These are phyloP conservation scores for Neurospora sublineolata DNA, from an alignment of 495 filamentous ascomycete species.

Conservation along the genomic window DNA sequence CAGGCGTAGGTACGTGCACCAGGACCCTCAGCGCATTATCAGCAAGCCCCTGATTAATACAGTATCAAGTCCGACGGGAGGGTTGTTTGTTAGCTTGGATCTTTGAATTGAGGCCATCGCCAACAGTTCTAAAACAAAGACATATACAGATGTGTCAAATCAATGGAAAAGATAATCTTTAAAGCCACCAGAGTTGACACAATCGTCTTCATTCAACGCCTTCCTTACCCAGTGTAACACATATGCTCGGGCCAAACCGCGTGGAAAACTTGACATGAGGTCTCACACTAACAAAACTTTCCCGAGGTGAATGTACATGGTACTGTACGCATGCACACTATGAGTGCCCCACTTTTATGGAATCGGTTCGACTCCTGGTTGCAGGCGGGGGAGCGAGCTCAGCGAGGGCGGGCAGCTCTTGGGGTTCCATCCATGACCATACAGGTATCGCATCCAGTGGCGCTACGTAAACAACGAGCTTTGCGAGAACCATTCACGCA, in stretches of 20 bases:
- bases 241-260: not conserved
- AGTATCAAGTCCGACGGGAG: not conserved
- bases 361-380: not conserved
- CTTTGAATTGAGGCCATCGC: not conserved
- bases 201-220: not conserved
- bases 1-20: not conserved
- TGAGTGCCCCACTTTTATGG: not conserved
- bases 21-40: not conserved
- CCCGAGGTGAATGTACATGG: not conserved
- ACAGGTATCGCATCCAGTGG: not conserved
- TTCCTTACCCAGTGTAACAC: not conserved
- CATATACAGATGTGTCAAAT: not conserved
- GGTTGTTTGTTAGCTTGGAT: not conserved
- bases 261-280: not conserved
- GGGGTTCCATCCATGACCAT: not conserved
- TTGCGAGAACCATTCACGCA: not conserved
- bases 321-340: not conserved
- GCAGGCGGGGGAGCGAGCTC: not conserved
- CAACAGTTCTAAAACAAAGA: not conserved
- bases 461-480: not conserved
- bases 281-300: not conserved
- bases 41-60: not conserved
- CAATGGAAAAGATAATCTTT: not conserved
- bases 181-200: not conserved
- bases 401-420: not conserved